Evolutionary conservation across 352 stramenopile species (phyloP).

Genomic region (Phytophthora citrophthora): DNA sequence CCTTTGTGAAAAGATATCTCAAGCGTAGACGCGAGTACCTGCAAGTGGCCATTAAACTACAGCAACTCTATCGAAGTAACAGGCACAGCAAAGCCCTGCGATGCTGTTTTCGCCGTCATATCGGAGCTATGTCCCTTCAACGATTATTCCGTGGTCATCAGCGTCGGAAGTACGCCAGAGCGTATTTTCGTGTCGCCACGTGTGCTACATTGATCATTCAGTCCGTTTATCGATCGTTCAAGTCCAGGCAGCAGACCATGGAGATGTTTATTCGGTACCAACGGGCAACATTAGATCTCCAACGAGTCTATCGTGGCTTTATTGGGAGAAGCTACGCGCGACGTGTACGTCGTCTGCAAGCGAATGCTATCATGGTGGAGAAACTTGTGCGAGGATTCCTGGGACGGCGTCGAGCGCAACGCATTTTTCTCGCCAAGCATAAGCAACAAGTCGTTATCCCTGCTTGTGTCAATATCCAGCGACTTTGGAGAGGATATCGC

Average conservation of each 20-base stretch:
- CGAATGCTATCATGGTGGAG: constrained; percentile 52
- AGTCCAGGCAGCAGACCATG: constrained; percentile 49
- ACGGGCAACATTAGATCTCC: constrained; percentile 37
- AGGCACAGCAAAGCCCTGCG: constrained; percentile 58
- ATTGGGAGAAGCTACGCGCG: constrained; percentile 45
- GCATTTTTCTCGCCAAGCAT: constrained; percentile 48
- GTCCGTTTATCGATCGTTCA: constrained; percentile 65
- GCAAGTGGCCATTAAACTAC: constrained; percentile 54
- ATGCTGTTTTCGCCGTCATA: constrained; percentile 44
- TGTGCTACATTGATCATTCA: constrained; percentile 71
- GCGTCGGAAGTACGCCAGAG: constrained; percentile 52
- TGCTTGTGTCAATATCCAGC: constrained; percentile 51
- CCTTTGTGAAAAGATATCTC: constrained; percentile 61
- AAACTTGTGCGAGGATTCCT: constrained; percentile 68
- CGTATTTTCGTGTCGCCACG: constrained; percentile 55
- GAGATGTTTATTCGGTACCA: constrained; percentile 35
- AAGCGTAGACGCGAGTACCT: constrained; percentile 61
- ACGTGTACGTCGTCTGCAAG: constrained; percentile 53
- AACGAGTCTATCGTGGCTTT: constrained; percentile 66
- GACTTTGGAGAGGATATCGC: constrained; percentile 56
- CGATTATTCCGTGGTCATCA: constrained; percentile 60
- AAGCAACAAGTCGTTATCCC: constrained; percentile 57
- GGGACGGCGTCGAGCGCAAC: constrained; percentile 45
- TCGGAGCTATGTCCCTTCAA: constrained; percentile 62
- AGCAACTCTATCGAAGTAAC: constrained; percentile 54